These are phyloP conservation scores for Misopates orontium DNA, from an alignment of 257 asterid species.

Conservation along the genomic window DNA sequence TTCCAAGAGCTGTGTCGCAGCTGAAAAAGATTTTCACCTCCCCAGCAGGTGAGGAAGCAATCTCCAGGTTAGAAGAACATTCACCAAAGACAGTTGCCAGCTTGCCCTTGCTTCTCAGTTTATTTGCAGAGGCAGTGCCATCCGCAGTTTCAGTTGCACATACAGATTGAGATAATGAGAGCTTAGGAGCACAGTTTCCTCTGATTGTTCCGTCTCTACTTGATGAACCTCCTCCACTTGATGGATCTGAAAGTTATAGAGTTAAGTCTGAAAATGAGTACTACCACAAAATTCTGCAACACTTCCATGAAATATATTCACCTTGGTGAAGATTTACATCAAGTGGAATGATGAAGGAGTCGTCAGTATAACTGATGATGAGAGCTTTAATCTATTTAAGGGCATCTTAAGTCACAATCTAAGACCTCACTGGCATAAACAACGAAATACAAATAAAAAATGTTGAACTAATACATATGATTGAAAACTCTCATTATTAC, in stretches of 20 bases:
- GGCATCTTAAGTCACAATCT: constrained; percentile 9
- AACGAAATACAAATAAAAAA: constrained; percentile 12
- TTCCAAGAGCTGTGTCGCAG: constrained; percentile 40
- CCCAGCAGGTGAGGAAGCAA: constrained; percentile 61
- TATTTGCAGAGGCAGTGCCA: constrained; percentile 25
- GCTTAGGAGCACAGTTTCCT: constrained; percentile 31
- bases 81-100: constrained; percentile 31
- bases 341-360: constrained; percentile 3
- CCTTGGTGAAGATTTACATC: constrained; percentile 13
- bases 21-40: constrained; percentile 58
- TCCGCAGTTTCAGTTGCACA: constrained; percentile 27
- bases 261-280: constrained; percentile 16
- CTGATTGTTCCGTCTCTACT: constrained; percentile 25
- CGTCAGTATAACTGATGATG: constrained; percentile 14
- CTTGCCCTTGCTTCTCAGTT: constrained; percentile 30
- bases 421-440: constrained; percentile 10
- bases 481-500: background rate
- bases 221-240: constrained; percentile 35
- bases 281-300: constrained; percentile 22
- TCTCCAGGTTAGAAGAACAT: constrained; percentile 37
- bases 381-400: constrained; percentile 1
- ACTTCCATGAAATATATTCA: constrained; percentile 14
- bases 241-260: constrained; percentile 43
- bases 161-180: constrained; percentile 26
- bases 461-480: constrained; percentile 3